Evolutionary conservation across 164 flowering plant species (phyloP).

Genomic region (Pachysandra terminalis): DNA sequence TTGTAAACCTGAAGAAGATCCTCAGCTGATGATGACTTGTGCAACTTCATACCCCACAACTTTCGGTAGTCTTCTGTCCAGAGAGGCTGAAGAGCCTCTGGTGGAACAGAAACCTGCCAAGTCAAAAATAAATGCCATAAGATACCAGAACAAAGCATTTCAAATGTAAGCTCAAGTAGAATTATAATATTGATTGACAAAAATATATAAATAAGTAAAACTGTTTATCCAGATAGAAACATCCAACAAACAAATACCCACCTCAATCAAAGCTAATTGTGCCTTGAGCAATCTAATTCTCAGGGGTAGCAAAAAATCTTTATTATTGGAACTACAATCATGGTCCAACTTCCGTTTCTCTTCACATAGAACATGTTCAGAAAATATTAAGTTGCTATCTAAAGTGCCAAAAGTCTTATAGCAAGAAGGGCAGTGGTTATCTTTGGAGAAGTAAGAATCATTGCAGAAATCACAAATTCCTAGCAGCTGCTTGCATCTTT

Average conservation of each 20-base stretch:
- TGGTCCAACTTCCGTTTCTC: slow-evolving; percentile 24
- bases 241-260: slow-evolving; percentile 16
- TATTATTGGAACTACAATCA: slow-evolving; percentile 10
- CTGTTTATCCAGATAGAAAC: neutral
- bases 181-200: neutral
- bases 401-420: slow-evolving; percentile 31
- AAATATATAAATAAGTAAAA: too few species aligned
- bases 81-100: slow-evolving; percentile 60
- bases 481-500: too few species aligned
- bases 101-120: slow-evolving; percentile 60
- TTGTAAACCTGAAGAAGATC: slow-evolving; percentile 64
- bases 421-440: slow-evolving; percentile 59
- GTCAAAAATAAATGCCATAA: neutral
- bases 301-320: too few species aligned
- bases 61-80: slow-evolving; percentile 65
- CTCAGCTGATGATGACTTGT: slow-evolving; percentile 46
- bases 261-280: slow-evolving; percentile 67
- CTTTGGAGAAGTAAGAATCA: slow-evolving; percentile 36
- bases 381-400: slow-evolving; percentile 21
- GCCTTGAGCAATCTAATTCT: slow-evolving; percentile 61
- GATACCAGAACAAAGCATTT: neutral
- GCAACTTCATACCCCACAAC: slow-evolving; percentile 63
- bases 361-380: slow-evolving; percentile 52
- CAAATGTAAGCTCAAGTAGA: neutral
- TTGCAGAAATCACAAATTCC: slow-evolving; percentile 52